phyloP scores from a whole-genome alignment of 73 alveolate species.

The Breviolum minutum region DNA sequence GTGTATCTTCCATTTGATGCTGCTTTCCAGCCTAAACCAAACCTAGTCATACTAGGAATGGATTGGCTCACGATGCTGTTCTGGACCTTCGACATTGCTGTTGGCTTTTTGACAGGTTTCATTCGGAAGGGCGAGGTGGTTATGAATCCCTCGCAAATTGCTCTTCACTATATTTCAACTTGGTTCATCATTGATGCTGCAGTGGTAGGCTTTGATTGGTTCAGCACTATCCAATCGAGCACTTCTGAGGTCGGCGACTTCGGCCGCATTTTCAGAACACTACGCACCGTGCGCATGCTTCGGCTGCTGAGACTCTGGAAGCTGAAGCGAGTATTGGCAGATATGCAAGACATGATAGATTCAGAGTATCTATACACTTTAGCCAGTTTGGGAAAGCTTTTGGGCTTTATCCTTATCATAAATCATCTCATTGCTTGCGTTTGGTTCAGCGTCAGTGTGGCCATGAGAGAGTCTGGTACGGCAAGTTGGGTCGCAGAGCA shows the following conservation, averaged over 20 bases:
- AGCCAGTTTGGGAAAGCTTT: neutral
- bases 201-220: neutral
- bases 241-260: neutral
- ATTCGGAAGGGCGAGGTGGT: neutral
- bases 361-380: neutral
- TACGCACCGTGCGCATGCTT: neutral
- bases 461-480: neutral
- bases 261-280: neutral
- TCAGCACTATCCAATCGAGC: neutral
- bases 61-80: neutral
- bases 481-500: neutral
- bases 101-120: neutral
- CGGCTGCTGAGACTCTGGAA: neutral
- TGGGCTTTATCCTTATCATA: neutral
- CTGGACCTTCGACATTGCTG: neutral
- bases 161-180: neutral
- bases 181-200: neutral
- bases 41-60: neutral
- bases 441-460: neutral
- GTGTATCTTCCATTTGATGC: neutral
- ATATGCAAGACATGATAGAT: neutral
- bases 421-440: neutral
- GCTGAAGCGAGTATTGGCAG: neutral
- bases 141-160: neutral
- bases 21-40: neutral